Base-by-base conservation (phyloP, 1,139 yeast species). In the Saccharomyces hybrid region DNA sequence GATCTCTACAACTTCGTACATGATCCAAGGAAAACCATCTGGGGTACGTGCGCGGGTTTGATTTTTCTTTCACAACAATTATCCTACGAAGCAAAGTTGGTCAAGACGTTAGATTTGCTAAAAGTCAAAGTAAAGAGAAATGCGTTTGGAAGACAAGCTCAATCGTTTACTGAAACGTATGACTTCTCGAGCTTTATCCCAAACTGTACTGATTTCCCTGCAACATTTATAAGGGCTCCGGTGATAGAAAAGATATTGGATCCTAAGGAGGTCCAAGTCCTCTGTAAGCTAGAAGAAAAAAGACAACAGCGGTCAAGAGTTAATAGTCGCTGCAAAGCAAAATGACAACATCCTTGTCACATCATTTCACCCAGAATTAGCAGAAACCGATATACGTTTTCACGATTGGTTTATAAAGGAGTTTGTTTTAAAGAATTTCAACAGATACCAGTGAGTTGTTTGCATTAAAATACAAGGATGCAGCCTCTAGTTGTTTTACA, bases 1-100 rank as follows among this genome's bases (percentile, higher is more conserved):
- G 86, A 86, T 3, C 71, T 88, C 54, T 71, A 76, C 52, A 68
- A 73, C 7, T 83, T 78, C 65, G 81, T 84, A 31, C 77, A 58
- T 42, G 56, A 77, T 52, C 71, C 75, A 19, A 72, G 71, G 26
- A 79, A 78, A 61, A 83, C 88, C 0, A 78, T 83, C 29, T 88
- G 95, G 95, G 95, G 95, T 0, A 88, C 95, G 0, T 88, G 95
- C 70, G 95, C 95, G 4, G 96, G 95, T 2, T 73, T 88, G 61
- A 87, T 88, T 55, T 77, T 87, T 61, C 73, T 88, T 47, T 78
- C 91, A 8, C 75, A 78, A 55, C 75, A 79, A 55, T 78, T 86
- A 32, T 66, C 73, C 11, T 81, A 80, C 64, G 86, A 85, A 21
- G 75, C 76, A 49, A 77, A 76, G 1, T 78, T 80, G n/a, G 90